phyloP scores from a whole-genome alignment of 2,329 filamentous ascomycete genomes.

The Conoideocrella luteorostrata region DNA sequence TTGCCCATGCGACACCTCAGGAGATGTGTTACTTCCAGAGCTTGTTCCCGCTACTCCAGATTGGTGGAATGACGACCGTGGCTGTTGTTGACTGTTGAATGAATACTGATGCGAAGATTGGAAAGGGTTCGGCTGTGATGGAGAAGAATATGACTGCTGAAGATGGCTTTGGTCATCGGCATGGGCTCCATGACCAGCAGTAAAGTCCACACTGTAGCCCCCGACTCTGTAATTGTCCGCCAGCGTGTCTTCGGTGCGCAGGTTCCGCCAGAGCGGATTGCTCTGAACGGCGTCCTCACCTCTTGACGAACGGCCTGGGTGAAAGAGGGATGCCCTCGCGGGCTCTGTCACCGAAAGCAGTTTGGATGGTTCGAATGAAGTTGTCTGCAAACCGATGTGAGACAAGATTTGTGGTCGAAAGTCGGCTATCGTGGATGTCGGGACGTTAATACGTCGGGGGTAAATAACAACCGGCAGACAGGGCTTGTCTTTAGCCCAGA shows the following conservation, averaged over 20 bases:
- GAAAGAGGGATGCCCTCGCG: slow-evolving; percentile 44
- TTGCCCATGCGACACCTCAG: slow-evolving; percentile 30
- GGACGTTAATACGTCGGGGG: slow-evolving; percentile 1
- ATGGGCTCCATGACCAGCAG: slow-evolving; percentile 57
- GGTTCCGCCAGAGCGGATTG: slow-evolving; percentile 71
- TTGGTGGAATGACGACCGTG: slow-evolving; percentile 42
- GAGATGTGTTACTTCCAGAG: slow-evolving; percentile 39
- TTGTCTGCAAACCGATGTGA: slow-evolving; percentile 2
- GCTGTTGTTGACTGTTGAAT: slow-evolving; percentile 20
- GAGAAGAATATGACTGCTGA: slow-evolving; percentile 55
- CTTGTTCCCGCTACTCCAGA: slow-evolving; percentile 26
- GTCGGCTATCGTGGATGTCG: slow-evolving; percentile 8
- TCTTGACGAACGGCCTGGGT: slow-evolving; percentile 54
- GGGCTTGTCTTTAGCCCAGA: background rate
- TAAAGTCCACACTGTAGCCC: slow-evolving; percentile 71
- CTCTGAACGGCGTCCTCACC: slow-evolving; percentile 65
- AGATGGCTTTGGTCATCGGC: slow-evolving; percentile 58
- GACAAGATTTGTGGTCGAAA: slow-evolving; percentile 1
- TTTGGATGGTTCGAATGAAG: background rate
- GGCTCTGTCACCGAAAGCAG: slow-evolving; percentile 36
- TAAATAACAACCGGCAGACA: background rate
- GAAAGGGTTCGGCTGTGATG: slow-evolving; percentile 25
- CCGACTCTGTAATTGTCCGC: slow-evolving; percentile 67
- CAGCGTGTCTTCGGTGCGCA: slow-evolving; percentile 66
- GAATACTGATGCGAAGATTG: slow-evolving; percentile 10